phyloP scores from a whole-genome alignment of 495 filamentous ascomycete species.

The Staphylotrichum tortipilum region DNA sequence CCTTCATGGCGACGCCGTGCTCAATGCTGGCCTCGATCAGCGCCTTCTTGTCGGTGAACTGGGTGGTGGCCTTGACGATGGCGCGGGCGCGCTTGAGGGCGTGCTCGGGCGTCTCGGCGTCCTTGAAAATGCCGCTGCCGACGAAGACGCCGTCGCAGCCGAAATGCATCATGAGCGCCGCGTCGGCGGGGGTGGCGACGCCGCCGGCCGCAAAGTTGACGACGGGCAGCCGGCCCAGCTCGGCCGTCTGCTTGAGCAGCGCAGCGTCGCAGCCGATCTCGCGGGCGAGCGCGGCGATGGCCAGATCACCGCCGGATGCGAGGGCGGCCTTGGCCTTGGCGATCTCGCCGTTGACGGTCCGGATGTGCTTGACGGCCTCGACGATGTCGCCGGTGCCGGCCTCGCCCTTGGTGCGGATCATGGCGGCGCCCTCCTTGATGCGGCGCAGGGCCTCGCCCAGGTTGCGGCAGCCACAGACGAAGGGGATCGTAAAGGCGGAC shows the following conservation, averaged over 20 bases:
- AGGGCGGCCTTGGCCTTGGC: constrained; percentile 58
- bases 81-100: constrained; percentile 79
- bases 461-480: constrained; percentile 96
- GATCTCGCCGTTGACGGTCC: constrained; percentile 80
- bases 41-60: constrained; percentile 78
- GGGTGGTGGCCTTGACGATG: constrained; percentile 88
- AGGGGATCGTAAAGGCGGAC: constrained; percentile 70
- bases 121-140: constrained; percentile 93
- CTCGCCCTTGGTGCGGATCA: constrained; percentile 99
- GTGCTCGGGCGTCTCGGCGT: constrained; percentile 53
- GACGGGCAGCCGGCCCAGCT: constrained; percentile 81
- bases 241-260: constrained; percentile 75
- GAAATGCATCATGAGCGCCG: constrained; percentile 97
- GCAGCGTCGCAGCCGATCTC: constrained; percentile 69
- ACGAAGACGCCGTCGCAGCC: constrained; percentile 98
- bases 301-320: constrained; percentile 49
- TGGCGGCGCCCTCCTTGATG: constrained; percentile 89
- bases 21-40: constrained; percentile 80
- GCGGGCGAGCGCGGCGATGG: constrained; percentile 68
- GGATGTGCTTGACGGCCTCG: constrained; percentile 93
- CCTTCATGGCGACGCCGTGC: constrained; percentile 92
- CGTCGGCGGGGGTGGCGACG: constrained; percentile 91
- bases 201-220: constrained; percentile 99
- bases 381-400: constrained; percentile 97
- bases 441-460: constrained; percentile 87